These are phyloP conservation scores for Vigna mungo DNA, from an alignment of 306 rosid species.

Conservation along the genomic window DNA sequence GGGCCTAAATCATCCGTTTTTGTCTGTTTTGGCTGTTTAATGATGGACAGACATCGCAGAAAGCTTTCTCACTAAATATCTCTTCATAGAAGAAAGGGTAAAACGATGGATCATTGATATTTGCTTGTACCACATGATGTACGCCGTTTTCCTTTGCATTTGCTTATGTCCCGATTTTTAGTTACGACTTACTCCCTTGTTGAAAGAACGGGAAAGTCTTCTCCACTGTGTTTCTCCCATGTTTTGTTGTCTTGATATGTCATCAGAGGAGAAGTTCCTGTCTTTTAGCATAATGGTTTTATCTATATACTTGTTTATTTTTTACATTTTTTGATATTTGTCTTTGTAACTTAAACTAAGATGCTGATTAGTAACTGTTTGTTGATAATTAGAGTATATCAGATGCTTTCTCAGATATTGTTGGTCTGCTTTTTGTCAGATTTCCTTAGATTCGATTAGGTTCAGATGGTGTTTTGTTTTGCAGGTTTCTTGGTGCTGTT, in stretches of 20 bases:
- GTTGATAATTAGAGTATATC: slow-evolving; percentile 18
- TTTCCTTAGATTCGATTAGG: slow-evolving; percentile 56
- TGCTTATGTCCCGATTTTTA: slow-evolving; percentile 14
- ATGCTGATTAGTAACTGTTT: slow-evolving; percentile 23
- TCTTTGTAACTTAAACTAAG: background rate
- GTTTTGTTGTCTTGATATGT: background rate
- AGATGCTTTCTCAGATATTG: background rate
- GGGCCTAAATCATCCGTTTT: background rate
- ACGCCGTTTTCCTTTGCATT: background rate
- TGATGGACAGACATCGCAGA: slow-evolving; percentile 29
- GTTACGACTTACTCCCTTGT: slow-evolving; percentile 20
- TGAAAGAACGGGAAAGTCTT: background rate
- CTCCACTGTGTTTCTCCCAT: background rate
- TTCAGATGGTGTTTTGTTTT: slow-evolving; percentile 61
- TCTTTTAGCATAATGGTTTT: slow-evolving; percentile 16
- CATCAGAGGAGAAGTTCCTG: slow-evolving; percentile 1
- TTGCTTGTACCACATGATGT: background rate
- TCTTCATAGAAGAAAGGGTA: background rate
- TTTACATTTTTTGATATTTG: slow-evolving; percentile 5
- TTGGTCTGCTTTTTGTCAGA: slow-evolving; percentile 40
- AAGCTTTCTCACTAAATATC: background rate
- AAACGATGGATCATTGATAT: slow-evolving; percentile 1
- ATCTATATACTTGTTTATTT: background rate
- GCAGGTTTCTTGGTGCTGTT: slow-evolving; percentile 70
- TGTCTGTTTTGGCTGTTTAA: slow-evolving; percentile 1